Conservation (phyloP, 148 eudicot genomes). For the Cornus suecica region DNA sequence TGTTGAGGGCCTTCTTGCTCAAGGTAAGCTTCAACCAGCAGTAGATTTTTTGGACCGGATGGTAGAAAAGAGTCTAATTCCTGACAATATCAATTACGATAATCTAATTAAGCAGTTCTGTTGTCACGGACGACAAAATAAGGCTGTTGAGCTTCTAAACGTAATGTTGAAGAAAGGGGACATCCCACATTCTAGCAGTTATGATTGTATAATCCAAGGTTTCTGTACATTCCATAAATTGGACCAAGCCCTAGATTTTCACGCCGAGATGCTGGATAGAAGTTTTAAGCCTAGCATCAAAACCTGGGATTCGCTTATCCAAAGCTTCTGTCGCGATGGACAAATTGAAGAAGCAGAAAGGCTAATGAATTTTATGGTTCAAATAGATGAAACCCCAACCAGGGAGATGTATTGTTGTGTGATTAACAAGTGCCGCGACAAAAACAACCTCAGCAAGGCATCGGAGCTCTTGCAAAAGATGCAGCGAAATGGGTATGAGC, state of each 20-base stretch:
- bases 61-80: constrained; percentile 31
- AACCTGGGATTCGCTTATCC: constrained; percentile 51
- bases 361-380: constrained; percentile 43
- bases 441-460: constrained; percentile 57
- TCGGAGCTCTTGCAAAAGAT: constrained; percentile 50
- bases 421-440: constrained; percentile 41
- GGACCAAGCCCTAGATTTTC: constrained; percentile 53
- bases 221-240: constrained; percentile 34
- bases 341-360: constrained; percentile 46
- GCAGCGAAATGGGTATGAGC: constrained; percentile 74
- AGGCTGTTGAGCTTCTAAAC: constrained; percentile 55
- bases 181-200: constrained; percentile 44
- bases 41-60: constrained; percentile 41
- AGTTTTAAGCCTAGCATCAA: constrained; percentile 45
- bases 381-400: constrained; percentile 52
- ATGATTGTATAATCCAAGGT: constrained; percentile 49
- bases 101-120: constrained; percentile 50
- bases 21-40: constrained; percentile 44
- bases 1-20: constrained; percentile 41
- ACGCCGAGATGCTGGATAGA: constrained; percentile 61
- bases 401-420: constrained; percentile 48
- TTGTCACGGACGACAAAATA: constrained; percentile 33
- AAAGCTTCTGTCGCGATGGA: constrained; percentile 39
- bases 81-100: constrained; percentile 40
- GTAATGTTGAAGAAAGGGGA: constrained; percentile 48